phyloP scores from a whole-genome alignment of 352 stramenopile genomes.

The Globisporangium spinosum region DNA sequence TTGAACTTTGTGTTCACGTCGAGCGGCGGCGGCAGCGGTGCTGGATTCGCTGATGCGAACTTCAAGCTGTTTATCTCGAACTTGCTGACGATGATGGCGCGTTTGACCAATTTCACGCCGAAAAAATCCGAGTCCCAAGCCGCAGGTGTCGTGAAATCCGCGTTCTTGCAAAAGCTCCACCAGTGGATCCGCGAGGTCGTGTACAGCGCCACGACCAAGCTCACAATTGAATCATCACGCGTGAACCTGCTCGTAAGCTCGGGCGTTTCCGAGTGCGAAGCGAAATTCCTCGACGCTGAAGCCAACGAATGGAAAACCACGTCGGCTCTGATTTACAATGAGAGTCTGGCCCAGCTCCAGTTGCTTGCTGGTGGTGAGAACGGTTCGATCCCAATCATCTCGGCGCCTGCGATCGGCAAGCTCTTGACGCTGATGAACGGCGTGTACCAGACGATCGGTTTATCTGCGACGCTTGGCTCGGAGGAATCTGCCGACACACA shows the following conservation, averaged over 20 bases:
- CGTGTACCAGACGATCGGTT: constrained; percentile 34
- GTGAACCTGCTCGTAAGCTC: constrained; percentile 28
- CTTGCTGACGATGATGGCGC: constrained; percentile 42
- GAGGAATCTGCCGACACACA: constrained; percentile 30
- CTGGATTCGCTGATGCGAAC: constrained; percentile 29
- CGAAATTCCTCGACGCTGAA: constrained; percentile 9
- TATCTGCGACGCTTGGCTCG: constrained; percentile 17
- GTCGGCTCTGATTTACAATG: constrained; percentile 30
- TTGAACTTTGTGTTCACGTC: constrained; percentile 36
- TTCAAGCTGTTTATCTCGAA: constrained; percentile 37
- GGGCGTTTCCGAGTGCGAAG: constrained; percentile 18
- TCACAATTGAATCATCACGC: constrained; percentile 32
- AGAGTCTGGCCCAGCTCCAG: constrained; percentile 34
- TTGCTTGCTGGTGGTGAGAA: constrained; percentile 9
- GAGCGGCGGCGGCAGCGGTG: not conserved
- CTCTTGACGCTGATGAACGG: constrained; percentile 45
- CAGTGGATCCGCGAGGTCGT: constrained; percentile 37
- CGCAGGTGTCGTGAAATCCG: constrained; percentile 26
- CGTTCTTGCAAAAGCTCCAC: constrained; percentile 32
- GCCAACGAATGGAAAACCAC: constrained; percentile 33
- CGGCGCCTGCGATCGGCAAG: constrained; percentile 17
- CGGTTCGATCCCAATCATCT: not conserved
- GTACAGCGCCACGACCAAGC: constrained; percentile 24
- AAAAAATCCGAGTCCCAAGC: constrained; percentile 18
- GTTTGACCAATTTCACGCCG: constrained; percentile 28